Base-by-base conservation (phyloP, 768 basidiomycete genomes). In the Pleurotus tuoliensis region DNA sequence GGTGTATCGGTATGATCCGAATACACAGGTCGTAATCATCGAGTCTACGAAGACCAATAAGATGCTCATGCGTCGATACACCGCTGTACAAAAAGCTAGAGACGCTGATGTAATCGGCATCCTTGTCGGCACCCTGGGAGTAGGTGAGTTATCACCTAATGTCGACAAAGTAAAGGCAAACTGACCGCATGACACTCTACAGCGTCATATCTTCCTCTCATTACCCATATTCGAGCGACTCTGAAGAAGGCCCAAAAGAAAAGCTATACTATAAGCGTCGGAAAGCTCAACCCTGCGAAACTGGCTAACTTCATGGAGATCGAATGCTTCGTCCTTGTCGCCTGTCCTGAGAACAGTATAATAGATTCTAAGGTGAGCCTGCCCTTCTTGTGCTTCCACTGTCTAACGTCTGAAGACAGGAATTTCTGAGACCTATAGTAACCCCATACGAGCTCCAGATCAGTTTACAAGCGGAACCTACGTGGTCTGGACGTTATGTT, bases 81-180 rank as follows among this genome's bases (percentile, higher is more conserved):
- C 86, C 2, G 75, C 82, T 1, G 82, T 98, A 4, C 94, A 96
- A 66, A 87, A 85, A 62, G 94, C 96, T 2, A 81, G 92, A 44
- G 90, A 94, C 61, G 89, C 94, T 0, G 94, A 98, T 62, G 91
- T 98, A 0, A 92, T 97, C 60, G 97, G 95, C 0, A 94, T 98
- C 45, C 83, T 98, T 3, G 90, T 98, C 1, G 95, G 94, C 9
- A 97, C 95, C 1, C 81, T 98, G 12, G 94, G 95, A 44, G 88
- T 97, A 27, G 83, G 90, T 92, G 50, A 58, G 84, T 68, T 24
- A 12, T 34, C 30, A 34, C 30, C 11, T 34, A 34, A 9, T 34
- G 8, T 34, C 30, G 11, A 34, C 8, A 8, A 34, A 34, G 30
- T 34, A 34, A 9, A 34, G 3, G 30, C 30, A 34, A 30, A 34